Conservation (phyloP, 768 basidiomycete species). For the Hygrocybe punicea region DNA sequence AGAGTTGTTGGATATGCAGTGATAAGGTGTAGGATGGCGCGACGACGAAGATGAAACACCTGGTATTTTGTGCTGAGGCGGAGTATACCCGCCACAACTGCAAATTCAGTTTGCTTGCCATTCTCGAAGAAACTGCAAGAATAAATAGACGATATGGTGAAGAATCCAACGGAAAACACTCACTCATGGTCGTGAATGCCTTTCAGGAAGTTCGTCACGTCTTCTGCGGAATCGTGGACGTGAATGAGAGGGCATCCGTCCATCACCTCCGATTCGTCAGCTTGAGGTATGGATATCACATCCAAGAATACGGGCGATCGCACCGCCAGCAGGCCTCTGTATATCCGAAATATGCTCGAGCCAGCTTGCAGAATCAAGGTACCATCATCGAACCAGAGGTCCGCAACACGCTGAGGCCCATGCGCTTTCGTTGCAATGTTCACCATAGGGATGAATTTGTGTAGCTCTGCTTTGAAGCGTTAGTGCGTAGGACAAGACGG, state of each 20-base stretch:
- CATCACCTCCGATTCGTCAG: not conserved
- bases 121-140: slow-evolving; percentile 4
- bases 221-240: not conserved
- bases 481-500: too few species aligned
- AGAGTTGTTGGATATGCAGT: slow-evolving; percentile 38
- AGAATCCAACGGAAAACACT: not conserved
- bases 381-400: slow-evolving; percentile 9
- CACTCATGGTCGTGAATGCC: slow-evolving; percentile 4
- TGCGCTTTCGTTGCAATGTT: not conserved
- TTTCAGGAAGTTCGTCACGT: slow-evolving; percentile 6
- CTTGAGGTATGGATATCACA: slow-evolving; percentile 3
- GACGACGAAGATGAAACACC: slow-evolving; percentile 32
- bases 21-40: slow-evolving; percentile 35
- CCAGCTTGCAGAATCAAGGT: slow-evolving; percentile 5
- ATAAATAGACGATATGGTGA: not conserved
- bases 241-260: slow-evolving; percentile 5
- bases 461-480: too few species aligned
- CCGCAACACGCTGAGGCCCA: not conserved
- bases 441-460: not conserved
- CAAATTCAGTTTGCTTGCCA: slow-evolving; percentile 18
- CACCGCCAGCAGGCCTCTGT: slow-evolving; percentile 3
- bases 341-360: not conserved
- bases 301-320: not conserved
- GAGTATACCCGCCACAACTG: slow-evolving; percentile 34
- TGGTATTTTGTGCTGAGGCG: slow-evolving; percentile 41